Base-by-base conservation (phyloP, 176 grass and related monocot species). In the Hsuehochloa calcarea region DNA sequence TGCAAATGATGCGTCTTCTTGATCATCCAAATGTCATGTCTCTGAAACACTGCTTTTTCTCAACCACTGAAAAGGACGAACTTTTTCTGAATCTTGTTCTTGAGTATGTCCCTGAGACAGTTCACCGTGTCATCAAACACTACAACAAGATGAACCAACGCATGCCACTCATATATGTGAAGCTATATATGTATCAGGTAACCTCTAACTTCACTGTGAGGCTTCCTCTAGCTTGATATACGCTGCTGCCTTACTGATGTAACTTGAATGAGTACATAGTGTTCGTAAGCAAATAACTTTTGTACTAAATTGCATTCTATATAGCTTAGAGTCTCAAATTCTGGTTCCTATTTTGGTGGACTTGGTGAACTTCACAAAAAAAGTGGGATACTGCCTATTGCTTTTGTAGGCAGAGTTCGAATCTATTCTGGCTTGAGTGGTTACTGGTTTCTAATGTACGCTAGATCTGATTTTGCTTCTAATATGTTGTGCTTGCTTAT, bases 41-140 rank as follows among this genome's bases (percentile, higher is more conserved):
- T 79, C 67, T 94, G 60, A 94, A 94, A 77, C 90, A 94, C 27
- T 90, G 87, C 27, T 94, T 94, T 62, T 94, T 94, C 83, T 94
- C 92, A 51, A 94, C 90, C 25, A 92, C 90, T 72, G 92, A 94
- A 65, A 92, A 92, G 83, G 92, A 94, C 8, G 87, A 92, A 75
- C 85, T 90, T 51, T 92, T 88, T 82, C 87, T 92, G 22, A 94
- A 94, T 74, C 73, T 94, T 56, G 92, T 94, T 5, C 85, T 94
- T 41, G 90, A 94, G 65, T 94, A 90, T 90, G 92, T 94, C 26
- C 92, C 92, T 47, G 92, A 94, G 78, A 92, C 85, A 63, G 85
- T 94, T 78, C 84, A 94, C 68, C 81, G 92, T 79, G 90, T 94
- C 65, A 92, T 92, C 65, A 92, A 82, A 64, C 92, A 94, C 68